Base-by-base conservation (phyloP, 2,329 filamentous ascomycete genomes). In the Tolypocladium cylindrosporum region DNA sequence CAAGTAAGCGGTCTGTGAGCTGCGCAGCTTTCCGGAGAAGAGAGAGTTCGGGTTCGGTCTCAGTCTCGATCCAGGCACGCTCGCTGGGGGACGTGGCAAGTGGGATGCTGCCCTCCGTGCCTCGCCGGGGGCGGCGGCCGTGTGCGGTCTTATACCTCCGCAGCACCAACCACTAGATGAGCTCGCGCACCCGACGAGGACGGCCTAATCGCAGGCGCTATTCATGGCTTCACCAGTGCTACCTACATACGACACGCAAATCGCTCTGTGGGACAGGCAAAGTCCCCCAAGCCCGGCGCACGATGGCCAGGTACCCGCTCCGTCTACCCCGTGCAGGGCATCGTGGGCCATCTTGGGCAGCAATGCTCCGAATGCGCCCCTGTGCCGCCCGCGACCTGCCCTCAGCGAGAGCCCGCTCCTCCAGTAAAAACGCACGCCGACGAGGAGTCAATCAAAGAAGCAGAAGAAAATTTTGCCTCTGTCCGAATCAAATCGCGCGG, bases 331-430 rank as follows among this genome's bases (percentile, higher is more conserved):
- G 8, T 40, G 52, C 36, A 41, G 37, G 21, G 52, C 51, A 42
- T 54, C 52, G 53, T 39, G 52, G 56, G n/a, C 53, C 27, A 42
- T 37, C 40, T 58, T 58, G 57, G 57, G 57, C 57, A 58, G 24
- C 57, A 58, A 58, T 45, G 55, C 21, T 43, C 55, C n/a, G 39
- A 31, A 55, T 55, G 24, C 53, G 27, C 45, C 27, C 45, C 48
- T n/a, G 19, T 36, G 48, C 48, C 27, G 39, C 53, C 39, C 48
- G 19, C 48, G 31, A 14, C 8, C 16, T 11, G 24, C 27, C 31
- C 48, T 37, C 48, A 31, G 9, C 48, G 37, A 34, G 14, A 14
- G 5, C 9, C 31, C 40, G 7, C 8, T 36, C 4, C 39, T 41
- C 40, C 53, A 55, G 53, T 43, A 31, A 55, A n/a, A 42, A 36